These are phyloP conservation scores for Pyricularia grisea DNA, from an alignment of 2,329 filamentous ascomycete species.

Conservation along the genomic window DNA sequence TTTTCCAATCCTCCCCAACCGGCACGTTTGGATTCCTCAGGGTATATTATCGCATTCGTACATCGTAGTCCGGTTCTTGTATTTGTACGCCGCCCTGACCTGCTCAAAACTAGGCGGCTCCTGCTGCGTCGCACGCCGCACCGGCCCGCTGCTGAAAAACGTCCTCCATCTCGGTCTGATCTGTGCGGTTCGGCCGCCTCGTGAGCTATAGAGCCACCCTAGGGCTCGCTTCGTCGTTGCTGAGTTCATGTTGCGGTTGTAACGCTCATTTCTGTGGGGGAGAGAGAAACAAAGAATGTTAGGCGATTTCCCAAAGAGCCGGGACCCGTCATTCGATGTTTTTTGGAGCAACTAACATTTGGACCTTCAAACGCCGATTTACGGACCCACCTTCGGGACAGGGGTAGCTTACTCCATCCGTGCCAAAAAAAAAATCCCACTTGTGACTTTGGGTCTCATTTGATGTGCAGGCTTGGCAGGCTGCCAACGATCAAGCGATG, in stretches of 20 bases:
- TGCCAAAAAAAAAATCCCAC: neutral
- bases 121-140: conserved; percentile 14
- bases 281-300: neutral
- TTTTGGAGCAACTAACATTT: neutral
- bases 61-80: conserved; percentile 60
- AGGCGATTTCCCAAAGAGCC: neutral
- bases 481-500: neutral
- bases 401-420: neutral
- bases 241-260: neutral
- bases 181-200: neutral
- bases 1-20: neutral
- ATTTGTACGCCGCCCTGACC: conserved; percentile 52
- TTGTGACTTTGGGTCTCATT: neutral
- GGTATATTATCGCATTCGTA: conserved; percentile 24
- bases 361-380: neutral
- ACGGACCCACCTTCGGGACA: neutral
- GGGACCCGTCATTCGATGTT: neutral
- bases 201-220: neutral
- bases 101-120: conserved; percentile 50
- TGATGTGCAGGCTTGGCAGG: neutral
- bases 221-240: neutral
- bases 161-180: conserved; percentile 8
- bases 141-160: conserved; percentile 14
- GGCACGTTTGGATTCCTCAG: neutral
- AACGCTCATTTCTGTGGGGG: neutral